phyloP scores from a whole-genome alignment of 1,139 yeast genomes.

The Pneumocystis jirovecii region DNA sequence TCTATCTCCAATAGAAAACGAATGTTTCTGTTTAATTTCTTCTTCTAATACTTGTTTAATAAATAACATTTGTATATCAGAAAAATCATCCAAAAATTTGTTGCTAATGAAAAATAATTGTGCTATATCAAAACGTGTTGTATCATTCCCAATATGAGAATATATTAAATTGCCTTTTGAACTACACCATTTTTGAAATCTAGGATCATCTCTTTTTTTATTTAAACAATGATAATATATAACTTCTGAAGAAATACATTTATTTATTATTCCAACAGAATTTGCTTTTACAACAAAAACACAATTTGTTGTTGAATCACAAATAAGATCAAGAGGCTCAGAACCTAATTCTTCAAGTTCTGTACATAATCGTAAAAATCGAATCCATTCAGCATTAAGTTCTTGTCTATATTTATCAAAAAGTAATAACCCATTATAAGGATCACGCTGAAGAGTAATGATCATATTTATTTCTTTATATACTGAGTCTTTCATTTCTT shows the following conservation, averaged over 20 bases:
- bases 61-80: background rate
- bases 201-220: background rate
- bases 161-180: background rate
- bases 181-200: background rate
- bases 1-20: background rate
- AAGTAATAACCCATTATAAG: background rate
- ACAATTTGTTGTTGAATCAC: background rate
- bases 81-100: background rate
- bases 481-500: background rate
- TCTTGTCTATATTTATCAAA: constrained; percentile 1
- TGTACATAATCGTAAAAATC: constrained; percentile 1
- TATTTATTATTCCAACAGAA: background rate
- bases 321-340: background rate
- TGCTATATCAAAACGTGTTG: background rate
- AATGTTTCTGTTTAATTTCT: background rate
- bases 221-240: background rate
- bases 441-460: constrained; percentile 1
- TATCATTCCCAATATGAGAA: background rate
- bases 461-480: background rate
- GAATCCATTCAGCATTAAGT: constrained; percentile 1
- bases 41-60: background rate
- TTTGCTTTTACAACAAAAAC: background rate
- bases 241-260: background rate
- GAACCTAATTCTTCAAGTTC: constrained; percentile 1
- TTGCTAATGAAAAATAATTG: background rate